Base-by-base conservation (phyloP, 345 rosid genomes). In the Clarkia xantiana region DNA sequence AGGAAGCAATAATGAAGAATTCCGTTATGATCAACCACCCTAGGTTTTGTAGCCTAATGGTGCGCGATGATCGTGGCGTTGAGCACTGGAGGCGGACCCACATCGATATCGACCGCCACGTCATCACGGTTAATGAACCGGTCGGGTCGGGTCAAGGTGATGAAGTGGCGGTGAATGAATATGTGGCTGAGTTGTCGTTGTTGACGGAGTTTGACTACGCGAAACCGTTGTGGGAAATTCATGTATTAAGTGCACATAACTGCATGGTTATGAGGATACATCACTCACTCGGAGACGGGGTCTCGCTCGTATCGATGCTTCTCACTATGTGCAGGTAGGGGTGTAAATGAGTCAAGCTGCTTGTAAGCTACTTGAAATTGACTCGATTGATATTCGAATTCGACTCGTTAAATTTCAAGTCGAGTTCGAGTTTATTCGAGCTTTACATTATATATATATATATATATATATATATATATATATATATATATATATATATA, bases 21-120 rank as follows among this genome's bases (percentile, higher is more conserved):
- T 75, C 81, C 16, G 25, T 53, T 34, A 54, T 75, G 73, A 10
- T 71, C 17, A 57, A 63, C 14, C 84, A 77, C 62, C 89, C 82
- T 3, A 50, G 84, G 41, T 81, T 77, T 62, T 47, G 64, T 20
- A 75, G 83, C 67, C 57, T 77, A 17, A 10, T 72, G 40, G 79
- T 77, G 0, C 70, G 70, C 0, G 80, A 81, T 71, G 38, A 38
- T 2, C 51, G 44, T 1, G 76, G 80, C 10, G 14, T 14, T 10
- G 82, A 81, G 54, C 63, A 56, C 58, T 78, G 89, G 89, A 55
- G 67, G 44, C 61, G 45, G 45, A 73, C 76, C 41, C 42, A 66
- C 15, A 11, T 77, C 29, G 76, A 78, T 53, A 18, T 75, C 18
- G 71, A 75, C 51, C 60, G 49, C 2, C 78, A 72, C 40, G 9